These are phyloP conservation scores for Chalaropsis thielavioides DNA, from an alignment of 2,329 filamentous ascomycete species.

Conservation along the genomic window DNA sequence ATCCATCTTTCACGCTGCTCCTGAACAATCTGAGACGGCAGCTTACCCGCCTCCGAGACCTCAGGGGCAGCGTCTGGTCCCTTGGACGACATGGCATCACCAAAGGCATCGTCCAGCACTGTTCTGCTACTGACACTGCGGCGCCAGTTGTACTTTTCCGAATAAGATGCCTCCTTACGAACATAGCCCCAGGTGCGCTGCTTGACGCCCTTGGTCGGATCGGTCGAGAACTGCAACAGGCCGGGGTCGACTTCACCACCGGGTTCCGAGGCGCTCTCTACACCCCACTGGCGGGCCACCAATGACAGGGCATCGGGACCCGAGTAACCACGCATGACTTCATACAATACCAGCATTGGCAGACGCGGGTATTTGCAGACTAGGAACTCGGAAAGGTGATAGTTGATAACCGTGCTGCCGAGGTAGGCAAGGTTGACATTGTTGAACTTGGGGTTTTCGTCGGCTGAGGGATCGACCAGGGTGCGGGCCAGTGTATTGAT, in stretches of 20 bases:
- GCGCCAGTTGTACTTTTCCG: constrained; percentile 40
- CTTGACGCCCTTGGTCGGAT: constrained; percentile 32
- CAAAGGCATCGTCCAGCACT: constrained; percentile 73
- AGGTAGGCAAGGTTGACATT: constrained; percentile 71
- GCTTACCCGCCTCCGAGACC: constrained; percentile 17
- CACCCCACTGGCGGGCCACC: constrained; percentile 76
- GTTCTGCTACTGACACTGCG: constrained; percentile 63
- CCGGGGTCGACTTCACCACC: constrained; percentile 87
- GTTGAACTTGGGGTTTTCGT: constrained; percentile 68
- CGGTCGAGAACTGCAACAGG: constrained; percentile 61
- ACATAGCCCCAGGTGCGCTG: constrained; percentile 35
- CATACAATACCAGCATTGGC: constrained; percentile 74
- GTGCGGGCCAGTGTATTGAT: constrained; percentile 73
- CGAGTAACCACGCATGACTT: constrained; percentile 70
- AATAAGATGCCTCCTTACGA: constrained; percentile 35
- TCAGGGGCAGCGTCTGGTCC: constrained; percentile 15
- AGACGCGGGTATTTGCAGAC: constrained; percentile 81
- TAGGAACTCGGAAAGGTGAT: constrained; percentile 79
- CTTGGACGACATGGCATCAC: constrained; percentile 38
- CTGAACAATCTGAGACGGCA: constrained; percentile 17
- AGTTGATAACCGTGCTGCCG: constrained; percentile 69
- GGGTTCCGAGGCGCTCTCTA: constrained; percentile 73
- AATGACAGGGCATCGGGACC: constrained; percentile 60
- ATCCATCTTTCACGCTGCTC: constrained; percentile 30
- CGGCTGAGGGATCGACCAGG: constrained; percentile 74